Base-by-base conservation (phyloP, 345 rosid species). In the Rhizophora apiculata region DNA sequence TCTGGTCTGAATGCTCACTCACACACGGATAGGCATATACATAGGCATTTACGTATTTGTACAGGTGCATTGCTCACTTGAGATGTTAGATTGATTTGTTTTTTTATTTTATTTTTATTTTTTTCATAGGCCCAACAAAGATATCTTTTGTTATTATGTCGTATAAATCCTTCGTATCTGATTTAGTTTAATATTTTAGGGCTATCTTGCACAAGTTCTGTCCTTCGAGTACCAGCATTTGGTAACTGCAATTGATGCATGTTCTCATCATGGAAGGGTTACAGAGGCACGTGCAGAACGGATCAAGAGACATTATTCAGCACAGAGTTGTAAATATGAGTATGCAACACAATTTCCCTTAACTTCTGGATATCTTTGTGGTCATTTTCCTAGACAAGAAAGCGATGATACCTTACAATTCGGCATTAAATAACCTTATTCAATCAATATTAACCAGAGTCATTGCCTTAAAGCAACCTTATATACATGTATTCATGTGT, bases 121-220 rank as follows among this genome's bases (percentile, higher is more conserved):
- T 22, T 9, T 39, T 39, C 48, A 43, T 43, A 0, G 18, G 49
- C 48, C 48, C 48, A 43, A 27, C 60, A 46, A 32, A 22, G 27
- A 48, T 46, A 49, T 46, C 70, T 32, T 56, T 21, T 57, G 19
- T 37, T 31, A 48, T 5, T n/a, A 63, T 30, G 39, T 71, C 52
- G 1, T 56, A 19, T 18, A 46, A 57, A 37, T 55, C 52, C 63
- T 63, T 36, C 13, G 39, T 65, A 67, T 27, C 65, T 77, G 68
- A 77, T 67, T 66, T 66, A 70, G 51, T 51, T 51, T 69, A 63
- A 57, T 64, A 22, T 66, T 80, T 11, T 80, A 91, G 97, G 97
- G 97, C 68, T 91, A 91, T 79, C 96, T 94, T 69, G 85, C 97
- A 1, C 97, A 94, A 82, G 98, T 91, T 68, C 90, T 93, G 77